These are phyloP conservation scores for Pichia sporocuriosa DNA, from an alignment of 805 yeast genomes.

Conservation along the genomic window DNA sequence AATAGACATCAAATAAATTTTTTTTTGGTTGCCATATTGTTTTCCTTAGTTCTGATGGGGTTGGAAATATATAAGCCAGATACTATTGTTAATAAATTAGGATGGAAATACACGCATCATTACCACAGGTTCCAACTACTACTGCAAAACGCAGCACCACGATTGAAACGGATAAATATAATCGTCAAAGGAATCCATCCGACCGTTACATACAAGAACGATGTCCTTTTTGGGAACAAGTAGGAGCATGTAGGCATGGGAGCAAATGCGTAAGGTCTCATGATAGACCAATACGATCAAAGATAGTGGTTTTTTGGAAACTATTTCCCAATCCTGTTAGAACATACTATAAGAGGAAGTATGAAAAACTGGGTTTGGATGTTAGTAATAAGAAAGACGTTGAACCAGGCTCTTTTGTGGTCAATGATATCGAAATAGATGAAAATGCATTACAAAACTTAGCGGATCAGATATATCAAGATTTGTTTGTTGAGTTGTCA, in stretches of 20 bases:
- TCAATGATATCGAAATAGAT: conserved; percentile 7
- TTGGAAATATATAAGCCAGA: no score
- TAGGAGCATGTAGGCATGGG: conserved; percentile 94
- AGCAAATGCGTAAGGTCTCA: conserved; percentile 76
- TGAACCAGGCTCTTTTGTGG: conserved; percentile 3
- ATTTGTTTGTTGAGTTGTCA: conserved; percentile 58
- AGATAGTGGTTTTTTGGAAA: conserved; percentile 58
- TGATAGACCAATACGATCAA: conserved; percentile 56
- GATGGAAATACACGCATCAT: no score
- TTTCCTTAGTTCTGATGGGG: no score
- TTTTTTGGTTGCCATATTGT: no score
- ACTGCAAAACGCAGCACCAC: neutral
- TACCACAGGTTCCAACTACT: neutral
- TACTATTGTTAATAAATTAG: no score
- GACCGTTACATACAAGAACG: neutral
- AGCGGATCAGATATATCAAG: conserved; percentile 62
- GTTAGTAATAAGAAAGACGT: neutral
- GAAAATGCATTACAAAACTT: conserved; percentile 35
- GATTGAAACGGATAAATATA: neutral
- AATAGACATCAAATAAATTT: no score
- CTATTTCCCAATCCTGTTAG: conserved; percentile 53
- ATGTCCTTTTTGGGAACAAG: conserved; percentile 36
- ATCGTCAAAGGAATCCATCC: neutral
- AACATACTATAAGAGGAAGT: conserved; percentile 25
- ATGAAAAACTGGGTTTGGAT: conserved; percentile 2